These are phyloP conservation scores for Usnea hakonensis DNA, from an alignment of 495 filamentous ascomycete species.

Conservation along the genomic window DNA sequence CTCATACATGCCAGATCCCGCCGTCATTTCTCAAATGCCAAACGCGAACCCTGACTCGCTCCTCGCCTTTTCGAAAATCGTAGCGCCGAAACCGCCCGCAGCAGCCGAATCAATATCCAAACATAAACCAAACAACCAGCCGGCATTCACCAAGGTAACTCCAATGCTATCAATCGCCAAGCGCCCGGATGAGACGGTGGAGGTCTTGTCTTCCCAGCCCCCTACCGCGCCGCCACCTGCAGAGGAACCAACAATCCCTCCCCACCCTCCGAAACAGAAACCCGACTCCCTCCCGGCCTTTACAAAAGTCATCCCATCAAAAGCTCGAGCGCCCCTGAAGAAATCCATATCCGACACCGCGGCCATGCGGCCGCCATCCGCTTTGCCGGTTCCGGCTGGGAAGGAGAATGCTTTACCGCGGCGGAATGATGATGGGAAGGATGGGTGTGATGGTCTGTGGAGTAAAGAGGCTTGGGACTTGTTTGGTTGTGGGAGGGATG, in stretches of 20 bases:
- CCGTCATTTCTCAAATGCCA: not conserved
- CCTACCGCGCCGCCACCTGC: not conserved
- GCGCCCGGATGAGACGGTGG: not conserved
- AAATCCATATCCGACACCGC: slow-evolving; percentile 8
- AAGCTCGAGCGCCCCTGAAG: slow-evolving; percentile 7
- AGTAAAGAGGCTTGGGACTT: slow-evolving; percentile 52
- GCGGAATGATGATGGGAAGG: not conserved
- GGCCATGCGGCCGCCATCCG: not conserved
- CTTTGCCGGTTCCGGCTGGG: not conserved
- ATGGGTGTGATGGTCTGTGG: slow-evolving; percentile 35
- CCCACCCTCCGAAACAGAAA: not conserved
- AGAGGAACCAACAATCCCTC: not conserved
- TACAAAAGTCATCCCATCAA: slow-evolving; percentile 8
- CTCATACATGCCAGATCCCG: not conserved
- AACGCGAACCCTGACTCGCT: not conserved
- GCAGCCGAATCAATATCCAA: not conserved
- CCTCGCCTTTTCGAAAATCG: not conserved
- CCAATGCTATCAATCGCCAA: not conserved
- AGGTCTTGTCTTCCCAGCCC: not conserved
- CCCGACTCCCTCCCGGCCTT: not conserved
- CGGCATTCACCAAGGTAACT: not conserved
- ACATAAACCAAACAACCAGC: not conserved
- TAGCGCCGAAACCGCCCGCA: not conserved
- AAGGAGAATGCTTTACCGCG: not conserved
- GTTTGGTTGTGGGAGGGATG: slow-evolving; percentile 44